Conservation (phyloP, 495 filamentous ascomycete genomes). For the Cercophora samala region DNA sequence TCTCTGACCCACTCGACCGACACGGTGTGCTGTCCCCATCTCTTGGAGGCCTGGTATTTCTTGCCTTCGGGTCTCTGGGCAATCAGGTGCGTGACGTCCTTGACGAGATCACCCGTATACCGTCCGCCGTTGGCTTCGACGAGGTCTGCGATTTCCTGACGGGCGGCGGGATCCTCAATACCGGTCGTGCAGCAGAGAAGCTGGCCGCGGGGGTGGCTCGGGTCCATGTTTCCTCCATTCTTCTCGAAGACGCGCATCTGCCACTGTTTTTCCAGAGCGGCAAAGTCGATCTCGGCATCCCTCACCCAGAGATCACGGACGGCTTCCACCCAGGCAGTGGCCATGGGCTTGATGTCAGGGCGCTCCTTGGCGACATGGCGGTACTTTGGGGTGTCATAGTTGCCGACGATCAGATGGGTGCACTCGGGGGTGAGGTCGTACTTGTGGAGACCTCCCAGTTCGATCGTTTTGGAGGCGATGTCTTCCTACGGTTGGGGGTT, state of each 20-base stretch:
- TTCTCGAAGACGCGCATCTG: constrained; percentile 44
- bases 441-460: constrained; percentile 84
- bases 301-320: constrained; percentile 77
- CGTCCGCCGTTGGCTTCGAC: constrained; percentile 67
- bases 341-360: constrained; percentile 76
- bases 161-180: constrained; percentile 72
- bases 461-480: constrained; percentile 61
- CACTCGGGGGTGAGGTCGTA: constrained; percentile 94
- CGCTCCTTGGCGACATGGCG: constrained; percentile 88
- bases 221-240: constrained; percentile 32
- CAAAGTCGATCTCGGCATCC: constrained; percentile 74
- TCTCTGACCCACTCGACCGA: constrained; percentile 81
- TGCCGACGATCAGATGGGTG: constrained; percentile 89
- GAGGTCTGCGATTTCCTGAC: constrained; percentile 59
- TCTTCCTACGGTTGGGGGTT: constrained; percentile 52
- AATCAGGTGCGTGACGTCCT: constrained; percentile 80
- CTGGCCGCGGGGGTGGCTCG: constrained; percentile 34
- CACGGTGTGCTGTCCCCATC: constrained; percentile 76
- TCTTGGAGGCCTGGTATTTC: constrained; percentile 81
- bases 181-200: constrained; percentile 85
- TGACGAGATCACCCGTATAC: constrained; percentile 84
- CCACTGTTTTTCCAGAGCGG: constrained; percentile 50
- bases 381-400: constrained; percentile 86
- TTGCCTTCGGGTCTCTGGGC: constrained; percentile 72
- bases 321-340: constrained; percentile 77